These are phyloP conservation scores for Ensete ventricosum DNA, from an alignment of 176 grass and related monocot species.

Conservation along the genomic window DNA sequence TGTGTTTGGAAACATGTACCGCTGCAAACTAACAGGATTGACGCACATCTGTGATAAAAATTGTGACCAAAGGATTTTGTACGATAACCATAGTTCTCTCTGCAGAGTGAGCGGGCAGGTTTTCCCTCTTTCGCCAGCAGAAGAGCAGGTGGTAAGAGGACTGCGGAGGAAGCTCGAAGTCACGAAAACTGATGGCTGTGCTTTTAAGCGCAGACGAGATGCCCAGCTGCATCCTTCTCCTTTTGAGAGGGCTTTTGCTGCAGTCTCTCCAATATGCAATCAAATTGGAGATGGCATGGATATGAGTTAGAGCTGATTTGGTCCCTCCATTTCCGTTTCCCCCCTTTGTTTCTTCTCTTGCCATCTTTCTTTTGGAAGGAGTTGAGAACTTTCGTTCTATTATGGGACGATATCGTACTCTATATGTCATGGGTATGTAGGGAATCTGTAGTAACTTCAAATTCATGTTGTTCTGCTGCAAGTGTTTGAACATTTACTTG, in stretches of 20 bases:
- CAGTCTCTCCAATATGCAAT: conserved; percentile 59
- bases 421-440: conserved; percentile 50
- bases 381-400: conserved; percentile 40
- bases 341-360: conserved; percentile 17
- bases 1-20: conserved; percentile 94
- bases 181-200: conserved; percentile 63
- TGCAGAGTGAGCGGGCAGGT: conserved; percentile 86
- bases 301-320: conserved; percentile 81
- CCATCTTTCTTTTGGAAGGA: conserved; percentile 38
- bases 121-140: conserved; percentile 75
- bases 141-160: conserved; percentile 78
- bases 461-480: conserved; percentile 37
- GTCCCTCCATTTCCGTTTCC: conserved; percentile 36
- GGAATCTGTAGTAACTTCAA: conserved; percentile 45
- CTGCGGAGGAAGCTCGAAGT: conserved; percentile 88
- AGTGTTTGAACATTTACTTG: conserved; percentile 41
- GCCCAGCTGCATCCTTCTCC: conserved; percentile 62
- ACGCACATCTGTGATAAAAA: conserved; percentile 98
- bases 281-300: conserved; percentile 98
- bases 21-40: conserved; percentile 71
- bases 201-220: conserved; percentile 80
- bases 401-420: conserved; percentile 32
- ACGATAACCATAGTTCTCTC: conserved; percentile 89
- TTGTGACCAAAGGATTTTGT: conserved; percentile 94
- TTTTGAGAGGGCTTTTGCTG: conserved; percentile 73